Conservation (phyloP, 2,329 filamentous ascomycete species). For the Beauveria pseudobassiana region DNA sequence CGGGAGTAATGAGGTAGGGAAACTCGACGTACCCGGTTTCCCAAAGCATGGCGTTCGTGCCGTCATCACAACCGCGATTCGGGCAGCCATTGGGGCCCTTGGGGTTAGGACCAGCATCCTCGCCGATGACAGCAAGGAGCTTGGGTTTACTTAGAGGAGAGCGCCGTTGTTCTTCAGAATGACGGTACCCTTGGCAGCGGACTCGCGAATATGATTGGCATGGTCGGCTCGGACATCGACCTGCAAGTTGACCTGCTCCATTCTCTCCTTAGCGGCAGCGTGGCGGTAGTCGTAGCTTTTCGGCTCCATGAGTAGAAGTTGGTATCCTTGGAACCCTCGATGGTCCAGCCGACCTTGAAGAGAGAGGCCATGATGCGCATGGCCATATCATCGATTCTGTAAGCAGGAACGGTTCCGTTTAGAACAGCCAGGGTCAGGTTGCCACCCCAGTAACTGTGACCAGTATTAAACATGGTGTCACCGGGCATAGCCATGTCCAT, state of each 20-base stretch:
- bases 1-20: conserved; percentile 69
- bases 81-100: conserved; percentile 71
- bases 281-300: conserved; percentile 65
- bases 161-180: conserved; percentile 77
- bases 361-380: conserved; percentile 70
- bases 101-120: conserved; percentile 70
- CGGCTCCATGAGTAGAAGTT: conserved; percentile 88
- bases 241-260: conserved; percentile 67
- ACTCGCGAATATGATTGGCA: conserved; percentile 62
- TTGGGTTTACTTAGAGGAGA: conserved; percentile 70
- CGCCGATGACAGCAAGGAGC: conserved; percentile 70
- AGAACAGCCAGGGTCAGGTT: conserved; percentile 83
- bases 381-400: conserved; percentile 85
- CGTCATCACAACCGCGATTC: conserved; percentile 55
- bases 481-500: conserved; percentile 88
- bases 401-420: conserved; percentile 83
- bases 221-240: conserved; percentile 79
- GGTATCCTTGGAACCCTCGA: conserved; percentile 39
- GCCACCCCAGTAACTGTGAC: conserved; percentile 69
- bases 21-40: conserved; percentile 66
- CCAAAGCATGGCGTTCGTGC: conserved; percentile 70
- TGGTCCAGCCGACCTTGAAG: conserved; percentile 56
- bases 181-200: conserved; percentile 74
- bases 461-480: conserved; percentile 69
- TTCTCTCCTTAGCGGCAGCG: conserved; percentile 50